Evolutionary conservation across 2,329 filamentous ascomycete species (phyloP).

Genomic region (Phialophora tarda): DNA sequence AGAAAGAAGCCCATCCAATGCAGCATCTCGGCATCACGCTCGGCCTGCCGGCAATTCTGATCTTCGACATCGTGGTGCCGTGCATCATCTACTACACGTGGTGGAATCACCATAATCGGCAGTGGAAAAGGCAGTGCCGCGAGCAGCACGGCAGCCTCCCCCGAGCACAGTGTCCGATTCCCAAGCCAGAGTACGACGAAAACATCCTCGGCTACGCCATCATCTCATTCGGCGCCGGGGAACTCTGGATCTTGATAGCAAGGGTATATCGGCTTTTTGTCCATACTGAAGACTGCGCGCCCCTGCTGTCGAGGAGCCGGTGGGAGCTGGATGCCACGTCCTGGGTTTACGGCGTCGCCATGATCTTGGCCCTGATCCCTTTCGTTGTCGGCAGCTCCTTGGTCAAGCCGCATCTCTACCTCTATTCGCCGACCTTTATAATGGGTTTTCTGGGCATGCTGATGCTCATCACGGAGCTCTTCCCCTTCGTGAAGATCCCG

Average conservation of each 20-base stretch:
- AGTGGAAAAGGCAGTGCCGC: constrained; percentile 23
- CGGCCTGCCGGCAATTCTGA: constrained; percentile 25
- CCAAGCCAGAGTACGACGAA: constrained; percentile 27
- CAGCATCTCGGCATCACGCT: constrained; percentile 29
- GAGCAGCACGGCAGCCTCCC: constrained; percentile 11
- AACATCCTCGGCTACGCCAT: constrained; percentile 36
- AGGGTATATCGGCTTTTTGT: constrained; percentile 22
- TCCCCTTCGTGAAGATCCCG: constrained; percentile 27
- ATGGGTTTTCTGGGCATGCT: constrained; percentile 31
- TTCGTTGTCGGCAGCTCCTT: constrained; percentile 28
- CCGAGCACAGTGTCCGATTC: constrained; percentile 18
- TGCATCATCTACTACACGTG: constrained; percentile 35
- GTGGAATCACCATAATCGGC: constrained; percentile 24
- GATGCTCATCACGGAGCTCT: constrained; percentile 29
- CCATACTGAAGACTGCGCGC: constrained; percentile 25
- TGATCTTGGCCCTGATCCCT: constrained; percentile 29
- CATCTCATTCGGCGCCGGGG: constrained; percentile 26
- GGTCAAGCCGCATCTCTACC: constrained; percentile 22
- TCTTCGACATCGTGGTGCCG: constrained; percentile 30
- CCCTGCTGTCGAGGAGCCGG: constrained; percentile 18
- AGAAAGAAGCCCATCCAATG: constrained; percentile 30
- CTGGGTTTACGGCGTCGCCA: constrained; percentile 31
- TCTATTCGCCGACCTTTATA: constrained; percentile 29
- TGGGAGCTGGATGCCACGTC: constrained; percentile 32
- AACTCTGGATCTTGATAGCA: constrained; percentile 31